Evolutionary conservation across 352 stramenopile genomes (phyloP).

Genomic region (Phytophthora foliorum): DNA sequence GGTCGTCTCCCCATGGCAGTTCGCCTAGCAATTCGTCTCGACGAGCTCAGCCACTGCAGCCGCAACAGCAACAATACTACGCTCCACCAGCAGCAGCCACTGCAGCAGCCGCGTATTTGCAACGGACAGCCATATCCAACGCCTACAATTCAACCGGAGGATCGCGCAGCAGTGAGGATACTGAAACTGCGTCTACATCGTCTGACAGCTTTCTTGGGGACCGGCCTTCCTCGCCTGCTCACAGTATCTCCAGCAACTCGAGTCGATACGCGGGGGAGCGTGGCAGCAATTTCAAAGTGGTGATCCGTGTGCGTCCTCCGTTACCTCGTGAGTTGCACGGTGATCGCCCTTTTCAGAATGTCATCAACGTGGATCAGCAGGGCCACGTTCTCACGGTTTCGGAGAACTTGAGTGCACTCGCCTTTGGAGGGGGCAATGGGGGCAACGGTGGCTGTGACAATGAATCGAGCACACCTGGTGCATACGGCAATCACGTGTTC

Average conservation of each 20-base stretch:
- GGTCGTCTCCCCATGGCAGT: constrained; percentile 43
- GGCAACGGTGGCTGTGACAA: constrained; percentile 28
- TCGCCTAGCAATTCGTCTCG: constrained; percentile 35
- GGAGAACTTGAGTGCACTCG: constrained; percentile 78
- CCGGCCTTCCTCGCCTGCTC: constrained; percentile 50
- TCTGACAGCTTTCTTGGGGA: constrained; percentile 54
- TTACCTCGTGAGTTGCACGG: constrained; percentile 90
- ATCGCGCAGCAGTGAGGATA: constrained; percentile 45
- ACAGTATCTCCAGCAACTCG: constrained; percentile 41
- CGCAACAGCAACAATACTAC: constrained; percentile 40
- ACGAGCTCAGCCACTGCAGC: constrained; percentile 37
- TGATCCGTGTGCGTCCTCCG: constrained; percentile 93
- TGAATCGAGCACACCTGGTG: constrained; percentile 39
- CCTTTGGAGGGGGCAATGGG: constrained; percentile 37
- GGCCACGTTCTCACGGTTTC: constrained; percentile 92
- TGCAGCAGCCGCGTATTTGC: constrained; percentile 40
- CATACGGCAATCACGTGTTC: constrained; percentile 92
- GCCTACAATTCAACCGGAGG: constrained; percentile 52
- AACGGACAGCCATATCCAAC: constrained; percentile 76
- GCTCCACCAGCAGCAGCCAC: constrained; percentile 15
- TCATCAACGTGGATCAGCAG: constrained; percentile 87
- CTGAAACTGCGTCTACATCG: constrained; percentile 68
- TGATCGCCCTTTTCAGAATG: constrained; percentile 92
- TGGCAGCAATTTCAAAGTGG: constrained; percentile 92
- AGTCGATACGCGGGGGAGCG: constrained; percentile 52